phyloP scores from a whole-genome alignment of 2,329 filamentous ascomycete genomes.

The Colletotrichum destructivum region DNA sequence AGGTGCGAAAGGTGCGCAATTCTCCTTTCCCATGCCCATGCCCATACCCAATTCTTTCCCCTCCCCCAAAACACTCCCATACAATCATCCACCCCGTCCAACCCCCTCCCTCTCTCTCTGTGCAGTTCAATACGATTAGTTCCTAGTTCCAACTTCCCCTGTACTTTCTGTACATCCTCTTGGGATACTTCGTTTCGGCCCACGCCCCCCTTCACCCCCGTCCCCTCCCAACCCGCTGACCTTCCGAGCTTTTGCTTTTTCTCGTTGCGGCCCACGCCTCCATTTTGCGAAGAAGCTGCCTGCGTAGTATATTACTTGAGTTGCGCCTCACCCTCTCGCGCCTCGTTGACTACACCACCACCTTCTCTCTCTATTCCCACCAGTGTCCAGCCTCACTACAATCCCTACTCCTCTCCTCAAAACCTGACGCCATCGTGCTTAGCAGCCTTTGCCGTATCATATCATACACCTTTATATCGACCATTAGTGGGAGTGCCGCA shows the following conservation, averaged over 20 bases:
- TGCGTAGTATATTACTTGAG: constrained; percentile 37
- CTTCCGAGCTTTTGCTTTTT: constrained; percentile 35
- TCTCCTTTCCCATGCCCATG: constrained; percentile 25
- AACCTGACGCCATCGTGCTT: not conserved
- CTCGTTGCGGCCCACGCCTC: not conserved
- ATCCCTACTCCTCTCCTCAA: not conserved
- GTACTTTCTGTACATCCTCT: constrained; percentile 15
- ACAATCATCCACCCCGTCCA: constrained; percentile 31
- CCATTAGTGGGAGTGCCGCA: not conserved
- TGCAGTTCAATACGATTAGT: constrained; percentile 1
- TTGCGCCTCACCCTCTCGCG: constrained; percentile 32
- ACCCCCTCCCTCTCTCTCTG: not conserved
- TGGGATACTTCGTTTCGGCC: constrained; percentile 35
- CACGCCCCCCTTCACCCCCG: constrained; percentile 32
- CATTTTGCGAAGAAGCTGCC: constrained; percentile 2
- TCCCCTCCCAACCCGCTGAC: constrained; percentile 33
- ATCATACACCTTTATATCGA: not conserved
- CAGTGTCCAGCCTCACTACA: constrained; percentile 5
- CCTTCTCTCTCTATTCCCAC: not conserved
- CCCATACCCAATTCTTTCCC: constrained; percentile 31
- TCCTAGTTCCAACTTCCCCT: constrained; percentile 14
- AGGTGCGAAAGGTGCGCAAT: constrained; percentile 39
- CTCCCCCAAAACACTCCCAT: constrained; percentile 32
- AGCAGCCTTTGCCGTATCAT: not conserved
- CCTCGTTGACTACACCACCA: not conserved